Percentiles rank a stretch among this genome's conserved stretches.
phyloP scores from a whole-genome alignment of 257 asterid species.

The Solanum clarkiae region DNA sequence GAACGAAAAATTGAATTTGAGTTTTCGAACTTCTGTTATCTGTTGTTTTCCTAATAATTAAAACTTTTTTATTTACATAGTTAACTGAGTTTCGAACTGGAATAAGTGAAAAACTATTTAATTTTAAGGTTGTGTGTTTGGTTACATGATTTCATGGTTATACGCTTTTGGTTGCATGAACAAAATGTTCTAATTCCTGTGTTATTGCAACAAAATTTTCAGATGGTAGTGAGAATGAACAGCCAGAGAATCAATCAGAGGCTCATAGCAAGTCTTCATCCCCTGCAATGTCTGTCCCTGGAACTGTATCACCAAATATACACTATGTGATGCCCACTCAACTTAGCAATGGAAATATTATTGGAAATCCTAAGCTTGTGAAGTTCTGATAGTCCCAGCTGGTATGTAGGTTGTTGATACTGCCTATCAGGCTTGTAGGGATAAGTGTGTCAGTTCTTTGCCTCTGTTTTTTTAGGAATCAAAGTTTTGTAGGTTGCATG shows the following conservation, averaged over 20 bases:
- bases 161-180: neutral
- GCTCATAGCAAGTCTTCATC: constrained; percentile 42
- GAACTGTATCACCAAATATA: constrained; percentile 40
- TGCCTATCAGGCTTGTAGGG: too few species aligned
- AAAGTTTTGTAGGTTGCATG: too few species aligned
- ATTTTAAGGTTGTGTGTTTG: neutral
- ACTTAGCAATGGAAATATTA: constrained; percentile 61
- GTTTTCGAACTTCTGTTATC: neutral
- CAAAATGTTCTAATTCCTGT: neutral
- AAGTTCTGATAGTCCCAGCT: too few species aligned
- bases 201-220: constrained; percentile 1
- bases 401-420: too few species aligned
- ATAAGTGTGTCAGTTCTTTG: too few species aligned
- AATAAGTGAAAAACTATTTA: neutral
- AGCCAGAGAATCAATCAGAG: constrained; percentile 45
- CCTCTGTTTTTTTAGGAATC: too few species aligned
- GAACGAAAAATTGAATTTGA: neutral
- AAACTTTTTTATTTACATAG: neutral
- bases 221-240: constrained; percentile 61
- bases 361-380: neutral
- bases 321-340: constrained; percentile 48
- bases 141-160: neutral
- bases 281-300: constrained; percentile 40
- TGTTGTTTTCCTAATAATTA: neutral
- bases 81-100: neutral